A percentile compares a stretch with the other conserved stretches of the same genome.
phyloP scores from a whole-genome alignment of 129 eudicot genomes.

The Erigeron canadensis region DNA sequence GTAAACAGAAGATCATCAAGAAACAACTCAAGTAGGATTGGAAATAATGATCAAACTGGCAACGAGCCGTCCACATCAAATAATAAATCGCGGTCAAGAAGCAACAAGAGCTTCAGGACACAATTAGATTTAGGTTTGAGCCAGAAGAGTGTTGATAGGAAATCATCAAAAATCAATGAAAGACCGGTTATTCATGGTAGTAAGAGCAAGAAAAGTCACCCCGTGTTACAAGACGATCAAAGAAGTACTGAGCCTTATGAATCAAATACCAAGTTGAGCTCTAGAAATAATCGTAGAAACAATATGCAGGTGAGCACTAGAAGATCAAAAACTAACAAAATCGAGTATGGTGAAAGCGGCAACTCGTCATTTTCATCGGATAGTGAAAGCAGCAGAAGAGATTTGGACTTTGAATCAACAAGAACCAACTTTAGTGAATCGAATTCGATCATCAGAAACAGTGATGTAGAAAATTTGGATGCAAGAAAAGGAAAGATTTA shows the following conservation, averaged over 20 bases:
- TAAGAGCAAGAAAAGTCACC: slow-evolving; percentile 14
- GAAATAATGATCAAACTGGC: neutral
- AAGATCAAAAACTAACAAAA: slow-evolving; percentile 17
- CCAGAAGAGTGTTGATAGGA: slow-evolving; percentile 13
- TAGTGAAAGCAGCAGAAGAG: slow-evolving; percentile 14
- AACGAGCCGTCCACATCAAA: neutral
- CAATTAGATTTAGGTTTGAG: slow-evolving; percentile 4
- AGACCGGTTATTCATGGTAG: neutral
- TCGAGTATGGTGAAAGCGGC: slow-evolving; percentile 11
- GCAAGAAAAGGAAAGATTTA: slow-evolving; percentile 20
- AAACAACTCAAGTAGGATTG: neutral
- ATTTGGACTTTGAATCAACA: neutral
- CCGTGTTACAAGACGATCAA: neutral
- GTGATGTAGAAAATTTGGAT: slow-evolving; percentile 15
- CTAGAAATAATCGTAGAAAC: neutral
- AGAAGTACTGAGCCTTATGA: slow-evolving; percentile 12
- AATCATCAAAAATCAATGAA: slow-evolving; percentile 19
- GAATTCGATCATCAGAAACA: slow-evolving; percentile 17
- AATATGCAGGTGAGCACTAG: slow-evolving; percentile 10
- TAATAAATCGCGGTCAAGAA: slow-evolving; percentile 10
- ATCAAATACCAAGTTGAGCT: slow-evolving; percentile 1
- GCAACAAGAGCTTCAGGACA: slow-evolving; percentile 20
- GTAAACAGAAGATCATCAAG: slow-evolving; percentile 19
- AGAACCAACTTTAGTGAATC: slow-evolving; percentile 7
- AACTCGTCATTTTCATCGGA: slow-evolving; percentile 29